phyloP scores from a whole-genome alignment of 179 eudicot genomes.

The Pouteria campechiana region DNA sequence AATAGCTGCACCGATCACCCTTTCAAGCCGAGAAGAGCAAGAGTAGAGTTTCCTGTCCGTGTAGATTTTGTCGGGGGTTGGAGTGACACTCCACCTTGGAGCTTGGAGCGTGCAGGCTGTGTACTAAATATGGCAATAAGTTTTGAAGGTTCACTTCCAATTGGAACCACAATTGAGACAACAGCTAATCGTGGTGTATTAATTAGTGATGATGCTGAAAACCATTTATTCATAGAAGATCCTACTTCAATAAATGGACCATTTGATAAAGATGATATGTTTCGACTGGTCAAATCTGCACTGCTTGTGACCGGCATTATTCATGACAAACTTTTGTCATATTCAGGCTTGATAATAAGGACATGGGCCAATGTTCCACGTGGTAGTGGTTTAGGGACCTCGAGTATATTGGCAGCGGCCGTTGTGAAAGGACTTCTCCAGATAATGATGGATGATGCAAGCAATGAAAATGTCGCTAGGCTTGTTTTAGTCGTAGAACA shows the following conservation, averaged over 20 bases:
- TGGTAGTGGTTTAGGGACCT: constrained; percentile 98
- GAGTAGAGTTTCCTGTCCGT: constrained; percentile 89
- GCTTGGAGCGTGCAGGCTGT: constrained; percentile 83
- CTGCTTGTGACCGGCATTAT: constrained; percentile 66
- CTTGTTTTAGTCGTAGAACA: constrained; percentile 91
- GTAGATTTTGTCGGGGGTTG: constrained; percentile 99
- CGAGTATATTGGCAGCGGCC: constrained; percentile 98
- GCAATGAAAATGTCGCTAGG: constrained; percentile 87
- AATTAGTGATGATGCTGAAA: constrained; percentile 50
- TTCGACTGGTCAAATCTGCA: constrained; percentile 94
- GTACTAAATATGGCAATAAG: constrained; percentile 93
- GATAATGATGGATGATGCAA: constrained; percentile 53
- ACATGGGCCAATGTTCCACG: constrained; percentile 99
- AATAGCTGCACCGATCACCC: constrained; percentile 16
- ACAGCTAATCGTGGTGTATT: constrained; percentile 34
- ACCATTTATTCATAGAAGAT: constrained; percentile 47
- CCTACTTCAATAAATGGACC: constrained; percentile 52
- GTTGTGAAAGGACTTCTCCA: constrained; percentile 93
- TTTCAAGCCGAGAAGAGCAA: constrained; percentile 32
- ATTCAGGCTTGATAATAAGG: constrained; percentile 46
- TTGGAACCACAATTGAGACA: constrained; percentile 72
- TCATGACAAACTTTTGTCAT: constrained; percentile 31
- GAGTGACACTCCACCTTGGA: constrained; percentile 99
- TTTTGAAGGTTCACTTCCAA: constrained; percentile 71
- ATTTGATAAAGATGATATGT: constrained; percentile 63